A percentile compares a stretch with the other conserved stretches of the same genome.
phyloP scores from a whole-genome alignment of 2,329 filamentous ascomycete species.

The Remersonia thermophila region DNA sequence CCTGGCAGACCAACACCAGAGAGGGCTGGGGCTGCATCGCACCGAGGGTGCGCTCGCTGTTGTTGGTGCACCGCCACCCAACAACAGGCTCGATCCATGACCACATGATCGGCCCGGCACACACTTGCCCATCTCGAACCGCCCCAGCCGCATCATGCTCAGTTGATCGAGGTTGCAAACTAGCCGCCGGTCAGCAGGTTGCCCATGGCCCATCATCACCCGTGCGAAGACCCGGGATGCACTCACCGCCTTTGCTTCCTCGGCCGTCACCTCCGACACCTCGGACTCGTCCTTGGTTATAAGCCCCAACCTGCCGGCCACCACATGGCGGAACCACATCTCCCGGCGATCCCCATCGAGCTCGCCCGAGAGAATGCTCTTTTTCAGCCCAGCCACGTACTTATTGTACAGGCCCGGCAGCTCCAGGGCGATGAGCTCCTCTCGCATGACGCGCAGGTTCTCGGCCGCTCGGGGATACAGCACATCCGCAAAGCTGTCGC shows the following conservation, averaged over 20 bases:
- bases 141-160: too few species aligned
- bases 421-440: conserved; percentile 64
- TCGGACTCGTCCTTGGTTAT: conserved; percentile 54
- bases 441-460: conserved; percentile 63
- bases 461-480: conserved; percentile 67
- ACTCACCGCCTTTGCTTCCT: conserved; percentile 54
- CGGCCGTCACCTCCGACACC: conserved; percentile 51
- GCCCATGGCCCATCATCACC: too few species aligned
- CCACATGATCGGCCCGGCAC: too few species aligned
- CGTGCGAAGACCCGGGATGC: background rate
- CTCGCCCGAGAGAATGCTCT: conserved; percentile 52
- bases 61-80: too few species aligned
- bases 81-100: too few species aligned
- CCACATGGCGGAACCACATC: conserved; percentile 63
- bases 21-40: too few species aligned
- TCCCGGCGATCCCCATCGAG: conserved; percentile 67
- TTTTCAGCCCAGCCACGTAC: conserved; percentile 60
- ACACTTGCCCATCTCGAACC: too few species aligned
- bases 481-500: conserved; percentile 60
- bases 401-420: conserved; percentile 66
- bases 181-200: too few species aligned
- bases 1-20: too few species aligned
- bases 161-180: too few species aligned
- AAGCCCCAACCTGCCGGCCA: conserved; percentile 56
- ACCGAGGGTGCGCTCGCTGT: too few species aligned